A percentile compares a stretch with the other conserved stretches of the same genome.
Evolutionary conservation across 768 basidiomycete genomes (phyloP).

Genomic region (Suillus luteus): DNA sequence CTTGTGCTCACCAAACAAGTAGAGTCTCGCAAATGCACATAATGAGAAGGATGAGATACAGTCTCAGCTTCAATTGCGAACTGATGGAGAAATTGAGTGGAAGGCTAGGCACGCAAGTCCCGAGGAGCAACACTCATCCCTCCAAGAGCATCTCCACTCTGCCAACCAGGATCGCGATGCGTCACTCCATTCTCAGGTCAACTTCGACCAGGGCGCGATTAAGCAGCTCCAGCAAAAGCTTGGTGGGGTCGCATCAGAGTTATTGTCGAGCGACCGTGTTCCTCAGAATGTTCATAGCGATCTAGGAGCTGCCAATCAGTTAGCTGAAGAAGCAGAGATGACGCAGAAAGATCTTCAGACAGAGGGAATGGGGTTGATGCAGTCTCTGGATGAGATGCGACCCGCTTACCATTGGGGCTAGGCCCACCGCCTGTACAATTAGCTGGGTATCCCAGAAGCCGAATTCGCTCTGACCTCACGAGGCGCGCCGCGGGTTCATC

Average conservation of each 20-base stretch:
- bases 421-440: too few species aligned
- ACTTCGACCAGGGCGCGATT: slow-evolving; percentile 46
- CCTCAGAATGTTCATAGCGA: slow-evolving; percentile 67
- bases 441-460: too few species aligned
- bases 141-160: slow-evolving; percentile 45
- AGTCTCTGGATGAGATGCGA: slow-evolving; percentile 82
- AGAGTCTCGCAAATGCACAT: slow-evolving; percentile 63
- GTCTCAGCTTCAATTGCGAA: slow-evolving; percentile 42
- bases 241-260: slow-evolving; percentile 53
- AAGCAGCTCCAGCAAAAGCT: slow-evolving; percentile 62
- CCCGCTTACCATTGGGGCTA: too few species aligned
- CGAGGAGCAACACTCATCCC: slow-evolving; percentile 38
- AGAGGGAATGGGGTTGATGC: slow-evolving; percentile 76
- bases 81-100: slow-evolving; percentile 50
- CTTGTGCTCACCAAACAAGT: slow-evolving; percentile 9
- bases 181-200: slow-evolving; percentile 51
- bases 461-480: too few species aligned
- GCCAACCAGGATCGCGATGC: slow-evolving; percentile 48
- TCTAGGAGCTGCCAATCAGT: slow-evolving; percentile 58
- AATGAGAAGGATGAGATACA: slow-evolving; percentile 61
- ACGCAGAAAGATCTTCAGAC: slow-evolving; percentile 71
- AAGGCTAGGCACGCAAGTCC: slow-evolving; percentile 49
- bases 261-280: slow-evolving; percentile 51
- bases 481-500: too few species aligned
- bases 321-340: slow-evolving; percentile 72